These are phyloP conservation scores for Trichoderma sp. DNA, from an alignment of 2,329 filamentous ascomycete species.

Conservation along the genomic window DNA sequence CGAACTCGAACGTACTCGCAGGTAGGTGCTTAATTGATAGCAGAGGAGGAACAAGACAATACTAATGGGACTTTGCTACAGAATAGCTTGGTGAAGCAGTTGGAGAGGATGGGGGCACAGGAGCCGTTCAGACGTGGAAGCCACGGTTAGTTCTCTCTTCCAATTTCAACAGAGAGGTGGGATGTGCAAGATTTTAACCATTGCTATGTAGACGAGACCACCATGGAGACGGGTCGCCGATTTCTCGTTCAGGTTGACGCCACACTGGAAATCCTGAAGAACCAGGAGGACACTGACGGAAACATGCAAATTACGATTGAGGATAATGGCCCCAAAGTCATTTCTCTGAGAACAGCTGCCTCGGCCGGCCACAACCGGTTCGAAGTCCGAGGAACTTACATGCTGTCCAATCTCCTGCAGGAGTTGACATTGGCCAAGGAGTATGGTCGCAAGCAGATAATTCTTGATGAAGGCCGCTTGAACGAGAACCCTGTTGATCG, in stretches of 20 bases:
- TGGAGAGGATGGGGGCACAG: constrained; percentile 50
- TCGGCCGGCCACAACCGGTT: constrained; percentile 85
- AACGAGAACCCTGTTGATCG: constrained; percentile 95
- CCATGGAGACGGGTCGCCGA: constrained; percentile 63
- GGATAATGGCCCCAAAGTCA: constrained; percentile 86
- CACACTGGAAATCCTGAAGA: constrained; percentile 74
- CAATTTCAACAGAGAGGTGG: neutral
- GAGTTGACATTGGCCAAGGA: constrained; percentile 91
- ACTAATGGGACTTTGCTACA: constrained; percentile 27
- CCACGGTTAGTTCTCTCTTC: constrained; percentile 46
- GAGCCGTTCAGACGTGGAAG: constrained; percentile 59
- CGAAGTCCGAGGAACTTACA: constrained; percentile 93
- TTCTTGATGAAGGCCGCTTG: constrained; percentile 85
- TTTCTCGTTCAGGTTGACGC: constrained; percentile 85
- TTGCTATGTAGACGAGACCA: constrained; percentile 64
- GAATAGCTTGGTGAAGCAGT: constrained; percentile 54
- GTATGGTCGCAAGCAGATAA: constrained; percentile 82
- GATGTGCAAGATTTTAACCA: neutral
- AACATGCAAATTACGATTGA: constrained; percentile 99
- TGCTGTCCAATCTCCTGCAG: constrained; percentile 93
- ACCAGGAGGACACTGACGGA: constrained; percentile 86
- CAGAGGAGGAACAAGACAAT: neutral
- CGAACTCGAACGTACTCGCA: constrained; percentile 58
- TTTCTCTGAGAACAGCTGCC: constrained; percentile 78
- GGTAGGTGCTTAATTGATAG: constrained; percentile 34